Base-by-base conservation (phyloP, 257 asterid genomes). In the Salvia splendens region DNA sequence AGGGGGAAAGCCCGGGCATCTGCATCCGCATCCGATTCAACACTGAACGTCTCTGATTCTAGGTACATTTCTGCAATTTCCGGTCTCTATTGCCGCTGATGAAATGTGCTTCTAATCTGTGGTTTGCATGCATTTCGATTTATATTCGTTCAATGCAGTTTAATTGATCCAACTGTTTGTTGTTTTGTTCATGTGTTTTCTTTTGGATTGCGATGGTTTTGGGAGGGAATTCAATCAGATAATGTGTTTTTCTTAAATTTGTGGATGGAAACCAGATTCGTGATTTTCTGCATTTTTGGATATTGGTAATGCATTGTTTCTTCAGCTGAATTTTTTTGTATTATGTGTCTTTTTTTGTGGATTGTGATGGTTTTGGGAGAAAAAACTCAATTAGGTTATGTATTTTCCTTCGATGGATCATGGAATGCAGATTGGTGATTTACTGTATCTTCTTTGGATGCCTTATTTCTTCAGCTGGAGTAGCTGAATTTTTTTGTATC, bases 231-330 rank as follows among this genome's bases (percentile, higher is more conserved):
- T 24, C 30, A 24, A 24, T 24, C 2, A 24, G 30, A 24, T 24
- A 1, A 24, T 24, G 30, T 42, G 8, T 53, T 63, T 28, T 24
- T 24, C 30, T 24, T 24, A 2, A 24, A 43, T 28, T 43, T 43
- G 12, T 2, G 51, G 52, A 24, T 17, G 10, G 38, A 7, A 30
- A 56, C 35, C 88, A 85, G 90, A 80, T 78, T 78, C 79, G 74
- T 71, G 83, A 73, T 77, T 72, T 70, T 63, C 73, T 54, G 14
- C 64, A 64, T 77, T 51, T 15, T 79, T 78, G 20, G 30, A 24
- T 24, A 24, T 24, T 24, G 30, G 55, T 66, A 24, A 24, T 24
- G 30, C 30, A 24, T 24, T 24, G 30, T 3, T 24, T 24, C 30
- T 24, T 24, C 30, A 24, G 30, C 30, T 24, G 30, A 24, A 0